Evolutionary conservation across 2,329 filamentous ascomycete genomes (phyloP), one percentile per base, ranked within the genome.

Genomic region (Talaromyces rugulosus): DNA sequence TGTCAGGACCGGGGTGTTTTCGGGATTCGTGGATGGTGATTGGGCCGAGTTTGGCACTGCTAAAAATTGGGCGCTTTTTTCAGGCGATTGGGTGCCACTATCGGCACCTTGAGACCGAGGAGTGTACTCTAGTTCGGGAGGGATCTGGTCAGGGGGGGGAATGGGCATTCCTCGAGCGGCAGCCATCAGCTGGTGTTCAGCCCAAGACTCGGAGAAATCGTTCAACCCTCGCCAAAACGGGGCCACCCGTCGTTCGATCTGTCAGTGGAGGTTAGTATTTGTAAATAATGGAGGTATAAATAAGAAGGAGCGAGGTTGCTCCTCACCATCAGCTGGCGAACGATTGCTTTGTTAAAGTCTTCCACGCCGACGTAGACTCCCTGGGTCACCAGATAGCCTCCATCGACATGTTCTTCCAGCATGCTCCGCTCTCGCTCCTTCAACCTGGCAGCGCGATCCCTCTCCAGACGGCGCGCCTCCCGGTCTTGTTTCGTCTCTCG

Each of bases 151-250:
- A 54, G 94, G 86, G 7, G 90, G 85, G 12, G 95, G 95, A 57
- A 98, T 87, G 3, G 90, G 86, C 61, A 96, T 83, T 23, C 91
- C 93, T 70, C 92, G 87, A 56, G 89, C 95, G 28, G 91, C 92
- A 62, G 94, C 92, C 69, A 97, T 87, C n/a, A 99, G 86, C 76
- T 99, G 95, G 75, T 95, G 88, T 71, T 99, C 95, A 12, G 92
- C 90, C 95, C 95, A 99, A 58, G 86, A 90, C 27, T 91, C 85
- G 16, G 88, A 89, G 75, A 95, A 92, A 74, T 98, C 93, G 66
- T 96, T 89, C 4, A 99, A 81, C 5, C 95, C 95, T 72, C 89
- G 89, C 92, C 94, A 99, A 75, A 99, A 99, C 0, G 95, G 95
- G 50, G 95, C 95, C 64, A 99, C 78, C 65, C 90, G 88, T 68